Conservation (phyloP, 805 yeast genomes). For the Kodamaea fukazawae region DNA sequence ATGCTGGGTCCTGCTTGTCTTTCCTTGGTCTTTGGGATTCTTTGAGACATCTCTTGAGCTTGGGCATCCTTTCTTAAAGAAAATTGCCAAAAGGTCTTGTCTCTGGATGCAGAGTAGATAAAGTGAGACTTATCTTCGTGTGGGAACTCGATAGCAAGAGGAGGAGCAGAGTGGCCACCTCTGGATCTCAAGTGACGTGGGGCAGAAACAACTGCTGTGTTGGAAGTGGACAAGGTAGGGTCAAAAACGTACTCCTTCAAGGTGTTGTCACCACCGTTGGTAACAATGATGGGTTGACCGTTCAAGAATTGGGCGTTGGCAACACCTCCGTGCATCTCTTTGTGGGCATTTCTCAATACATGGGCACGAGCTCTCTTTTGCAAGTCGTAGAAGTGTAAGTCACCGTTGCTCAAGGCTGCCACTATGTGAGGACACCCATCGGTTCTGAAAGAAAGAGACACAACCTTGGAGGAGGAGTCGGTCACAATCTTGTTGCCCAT, state of each 20-base stretch:
- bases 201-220: slow-evolving; percentile 69
- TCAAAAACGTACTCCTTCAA: slow-evolving; percentile 91
- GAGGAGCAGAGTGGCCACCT: slow-evolving; percentile 97
- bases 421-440: slow-evolving; percentile 86
- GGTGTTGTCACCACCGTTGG: slow-evolving; percentile 88
- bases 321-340: slow-evolving; percentile 73
- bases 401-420: slow-evolving; percentile 77
- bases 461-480: slow-evolving; percentile 41
- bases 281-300: slow-evolving; percentile 88
- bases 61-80: slow-evolving; percentile 95
- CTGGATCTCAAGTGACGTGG: slow-evolving; percentile 90
- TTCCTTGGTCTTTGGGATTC: slow-evolving; percentile 40
- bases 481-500: slow-evolving; percentile 49
- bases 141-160: slow-evolving; percentile 71
- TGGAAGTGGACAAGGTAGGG: slow-evolving; percentile 71
- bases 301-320: slow-evolving; percentile 70
- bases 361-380: slow-evolving; percentile 72
- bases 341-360: slow-evolving; percentile 67
- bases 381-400: slow-evolving; percentile 80
- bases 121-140: slow-evolving; percentile 76
- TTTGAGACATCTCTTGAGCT: slow-evolving; percentile 88
- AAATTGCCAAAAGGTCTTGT: slow-evolving; percentile 84
- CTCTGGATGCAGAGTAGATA: slow-evolving; percentile 81
- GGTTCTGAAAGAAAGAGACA: slow-evolving; percentile 80
- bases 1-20: slow-evolving; percentile 57